Conservation (phyloP, 2,329 filamentous ascomycete genomes). For the Cadophora sp. region DNA sequence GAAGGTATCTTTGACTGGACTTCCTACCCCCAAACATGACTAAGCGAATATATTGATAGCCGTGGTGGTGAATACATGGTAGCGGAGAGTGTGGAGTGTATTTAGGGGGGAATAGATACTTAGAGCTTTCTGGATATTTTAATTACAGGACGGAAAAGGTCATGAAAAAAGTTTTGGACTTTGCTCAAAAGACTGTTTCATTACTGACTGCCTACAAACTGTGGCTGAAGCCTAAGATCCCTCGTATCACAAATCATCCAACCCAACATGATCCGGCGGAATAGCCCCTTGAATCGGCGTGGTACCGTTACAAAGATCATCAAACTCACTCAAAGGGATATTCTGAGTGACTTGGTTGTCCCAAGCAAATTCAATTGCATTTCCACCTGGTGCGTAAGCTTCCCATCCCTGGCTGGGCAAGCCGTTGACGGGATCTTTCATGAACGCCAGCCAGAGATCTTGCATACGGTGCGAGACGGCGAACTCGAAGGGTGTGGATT, state of each 20-base stretch:
- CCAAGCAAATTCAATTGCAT: constrained; percentile 25
- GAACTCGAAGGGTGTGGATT: constrained; percentile 38
- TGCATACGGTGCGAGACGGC: constrained; percentile 40
- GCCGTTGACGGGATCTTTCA: constrained; percentile 43
- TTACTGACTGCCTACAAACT: too few species aligned
- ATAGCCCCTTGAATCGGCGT: neutral
- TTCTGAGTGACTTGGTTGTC: constrained; percentile 7
- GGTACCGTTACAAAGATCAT: constrained; percentile 16
- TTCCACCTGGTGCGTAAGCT: constrained; percentile 24
- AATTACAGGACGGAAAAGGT: too few species aligned
- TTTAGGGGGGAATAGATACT: too few species aligned
- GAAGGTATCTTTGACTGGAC: too few species aligned
- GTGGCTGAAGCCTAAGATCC: too few species aligned
- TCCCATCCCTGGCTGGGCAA: constrained; percentile 31
- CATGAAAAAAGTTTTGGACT: too few species aligned
- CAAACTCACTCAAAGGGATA: constrained; percentile 20
- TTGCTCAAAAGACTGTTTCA: too few species aligned
- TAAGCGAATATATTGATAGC: too few species aligned
- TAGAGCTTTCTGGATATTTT: too few species aligned
- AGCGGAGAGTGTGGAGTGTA: too few species aligned
- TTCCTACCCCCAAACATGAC: too few species aligned
- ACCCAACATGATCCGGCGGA: constrained; percentile 20
- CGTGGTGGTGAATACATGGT: too few species aligned
- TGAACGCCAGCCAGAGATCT: constrained; percentile 46
- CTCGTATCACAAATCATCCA: neutral